Evolutionary conservation across 257 asterid species (phyloP).

Genomic region (Nicotiana obtusifolia): DNA sequence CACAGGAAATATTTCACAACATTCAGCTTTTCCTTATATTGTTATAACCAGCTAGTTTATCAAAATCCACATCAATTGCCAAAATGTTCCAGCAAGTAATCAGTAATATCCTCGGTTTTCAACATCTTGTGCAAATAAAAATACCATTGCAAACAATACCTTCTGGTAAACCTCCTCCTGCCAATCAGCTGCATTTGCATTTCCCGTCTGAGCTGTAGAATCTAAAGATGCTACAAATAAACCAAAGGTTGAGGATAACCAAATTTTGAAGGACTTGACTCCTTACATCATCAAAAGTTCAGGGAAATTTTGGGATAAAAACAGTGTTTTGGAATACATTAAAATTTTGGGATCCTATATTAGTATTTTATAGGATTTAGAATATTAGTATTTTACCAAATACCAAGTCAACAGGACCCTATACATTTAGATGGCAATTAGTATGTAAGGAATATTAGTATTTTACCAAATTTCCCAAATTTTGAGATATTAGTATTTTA

Average conservation of each 20-base stretch:
- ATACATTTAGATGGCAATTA: too few relatives aligned
- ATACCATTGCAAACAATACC: conserved; percentile 34
- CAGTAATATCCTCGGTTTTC: not conserved
- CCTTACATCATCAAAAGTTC: not conserved
- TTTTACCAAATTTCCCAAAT: too few relatives aligned
- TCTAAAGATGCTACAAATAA: conserved; percentile 60
- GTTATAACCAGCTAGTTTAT: conserved; percentile 1
- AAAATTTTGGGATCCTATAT: too few relatives aligned
- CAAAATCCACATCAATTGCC: conserved; percentile 2
- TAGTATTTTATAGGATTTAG: too few relatives aligned
- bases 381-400: too few relatives aligned
- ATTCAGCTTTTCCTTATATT: not conserved
- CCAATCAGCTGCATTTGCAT: conserved; percentile 71
- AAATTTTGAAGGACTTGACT: not conserved
- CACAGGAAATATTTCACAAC: not conserved
- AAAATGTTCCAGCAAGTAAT: not conserved
- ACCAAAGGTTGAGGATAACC: not conserved
- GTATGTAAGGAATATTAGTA: too few relatives aligned
- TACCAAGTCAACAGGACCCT: too few relatives aligned
- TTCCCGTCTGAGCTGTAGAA: conserved; percentile 80
- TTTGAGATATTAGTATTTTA: too few relatives aligned
- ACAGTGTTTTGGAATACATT: too few relatives aligned
- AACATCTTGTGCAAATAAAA: not conserved
- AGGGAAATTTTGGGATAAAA: not conserved
- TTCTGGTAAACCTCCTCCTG: conserved; percentile 91